A percentile compares a stretch with the other conserved stretches of the same genome.
Conservation (phyloP, 2,329 filamentous ascomycete species). For the Cytospora piceicola region DNA sequence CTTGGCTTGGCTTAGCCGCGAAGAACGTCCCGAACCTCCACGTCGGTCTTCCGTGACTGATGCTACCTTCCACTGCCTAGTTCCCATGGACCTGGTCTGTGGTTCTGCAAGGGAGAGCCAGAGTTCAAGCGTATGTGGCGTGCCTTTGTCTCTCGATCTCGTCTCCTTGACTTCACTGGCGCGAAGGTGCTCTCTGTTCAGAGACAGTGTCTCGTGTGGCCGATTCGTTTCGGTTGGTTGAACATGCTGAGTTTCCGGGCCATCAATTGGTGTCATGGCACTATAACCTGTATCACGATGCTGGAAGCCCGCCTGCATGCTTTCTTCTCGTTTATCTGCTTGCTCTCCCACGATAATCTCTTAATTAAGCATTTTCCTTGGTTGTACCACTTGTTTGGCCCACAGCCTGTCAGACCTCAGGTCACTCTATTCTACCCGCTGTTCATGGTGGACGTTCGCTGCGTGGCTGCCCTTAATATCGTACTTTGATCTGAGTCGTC, state of each 20-base stretch:
- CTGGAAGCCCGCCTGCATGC: constrained; percentile 27
- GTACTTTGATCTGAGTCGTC: constrained; percentile 24
- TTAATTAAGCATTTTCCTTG: constrained; percentile 1
- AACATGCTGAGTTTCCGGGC: constrained; percentile 11
- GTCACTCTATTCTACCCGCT: constrained; percentile 12
- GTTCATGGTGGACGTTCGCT: constrained; percentile 13
- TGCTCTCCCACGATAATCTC: constrained; percentile 10
- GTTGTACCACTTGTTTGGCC: constrained; percentile 12
- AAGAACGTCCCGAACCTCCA: constrained; percentile 9
- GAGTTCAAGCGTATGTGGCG: constrained; percentile 6
- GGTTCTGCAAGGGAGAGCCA: constrained; percentile 14
- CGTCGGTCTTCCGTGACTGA: constrained; percentile 11
- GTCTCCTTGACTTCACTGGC: constrained; percentile 11
- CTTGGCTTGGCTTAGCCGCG: constrained; percentile 14
- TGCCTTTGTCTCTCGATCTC: constrained; percentile 26
- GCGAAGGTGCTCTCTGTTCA: neutral
- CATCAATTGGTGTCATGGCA: constrained; percentile 16
- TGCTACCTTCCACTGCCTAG: neutral
- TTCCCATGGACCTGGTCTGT: constrained; percentile 1
- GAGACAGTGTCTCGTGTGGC: constrained; percentile 26
- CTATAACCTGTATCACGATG: constrained; percentile 25
- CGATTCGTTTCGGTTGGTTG: constrained; percentile 14
- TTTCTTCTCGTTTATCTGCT: constrained; percentile 17
- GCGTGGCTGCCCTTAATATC: constrained; percentile 21
- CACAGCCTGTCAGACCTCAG: constrained; percentile 22